Evolutionary conservation across 148 eudicot species (phyloP).

Genomic region (Dianthus caryophyllus): DNA sequence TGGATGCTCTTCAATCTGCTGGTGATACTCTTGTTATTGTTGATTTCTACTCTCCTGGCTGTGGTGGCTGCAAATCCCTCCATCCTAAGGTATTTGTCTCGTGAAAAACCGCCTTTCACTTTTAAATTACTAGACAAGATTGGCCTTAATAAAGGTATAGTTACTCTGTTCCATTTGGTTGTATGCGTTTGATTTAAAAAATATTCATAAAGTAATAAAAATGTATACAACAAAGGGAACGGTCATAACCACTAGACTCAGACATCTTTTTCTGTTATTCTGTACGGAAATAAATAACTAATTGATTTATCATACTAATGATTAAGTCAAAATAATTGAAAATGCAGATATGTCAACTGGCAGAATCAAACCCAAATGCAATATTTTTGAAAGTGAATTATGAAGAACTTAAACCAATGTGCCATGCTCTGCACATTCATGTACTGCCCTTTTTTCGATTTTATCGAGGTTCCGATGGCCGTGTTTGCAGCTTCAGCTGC

Average conservation of each 20-base stretch:
- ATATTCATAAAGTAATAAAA: too few species aligned
- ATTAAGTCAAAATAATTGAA: not conserved
- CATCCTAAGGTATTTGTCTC: constrained; percentile 95
- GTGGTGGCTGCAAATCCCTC: constrained; percentile 88
- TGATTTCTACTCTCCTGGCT: constrained; percentile 87
- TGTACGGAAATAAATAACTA: too few species aligned
- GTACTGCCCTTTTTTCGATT: constrained; percentile 89
- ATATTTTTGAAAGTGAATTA: constrained; percentile 63
- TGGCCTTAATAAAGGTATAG: too few species aligned
- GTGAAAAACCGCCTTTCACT: too few species aligned
- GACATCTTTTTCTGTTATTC: too few species aligned
- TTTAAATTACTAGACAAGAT: too few species aligned
- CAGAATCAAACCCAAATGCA: constrained; percentile 69
- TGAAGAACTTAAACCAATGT: constrained; percentile 74
- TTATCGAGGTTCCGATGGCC: constrained; percentile 74
- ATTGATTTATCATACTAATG: too few species aligned
- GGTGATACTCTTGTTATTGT: constrained; percentile 75
- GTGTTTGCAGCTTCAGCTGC: constrained; percentile 84
- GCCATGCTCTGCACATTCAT: constrained; percentile 67
- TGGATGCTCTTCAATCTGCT: constrained; percentile 47
- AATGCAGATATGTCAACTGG: constrained; percentile 79
- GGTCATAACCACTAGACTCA: too few species aligned
- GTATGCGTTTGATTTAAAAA: too few species aligned
- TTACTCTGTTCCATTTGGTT: too few species aligned
- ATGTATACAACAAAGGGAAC: too few species aligned